phyloP scores from a whole-genome alignment of 257 asterid genomes.

The Ajuga chamaepitys region DNA sequence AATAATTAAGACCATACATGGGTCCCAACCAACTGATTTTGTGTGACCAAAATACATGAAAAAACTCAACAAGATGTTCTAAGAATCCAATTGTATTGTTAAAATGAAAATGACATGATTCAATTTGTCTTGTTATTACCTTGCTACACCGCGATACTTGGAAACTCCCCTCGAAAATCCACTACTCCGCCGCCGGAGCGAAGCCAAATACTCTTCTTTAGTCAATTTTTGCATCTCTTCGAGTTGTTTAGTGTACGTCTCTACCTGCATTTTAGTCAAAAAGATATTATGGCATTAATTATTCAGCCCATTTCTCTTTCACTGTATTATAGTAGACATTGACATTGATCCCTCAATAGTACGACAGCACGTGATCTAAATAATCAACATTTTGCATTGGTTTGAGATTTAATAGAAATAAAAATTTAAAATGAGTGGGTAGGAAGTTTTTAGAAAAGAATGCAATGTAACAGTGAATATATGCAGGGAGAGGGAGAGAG shows the following conservation, averaged over 20 bases:
- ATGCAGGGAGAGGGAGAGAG: neutral
- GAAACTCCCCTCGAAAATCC: conserved; percentile 86
- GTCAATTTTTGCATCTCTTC: conserved; percentile 56
- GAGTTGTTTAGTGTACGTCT: conserved; percentile 37
- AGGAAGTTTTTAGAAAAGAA: neutral
- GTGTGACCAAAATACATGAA: conserved; percentile 9
- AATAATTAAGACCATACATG: conserved; percentile 12
- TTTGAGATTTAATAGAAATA: too few relatives aligned
- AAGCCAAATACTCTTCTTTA: conserved; percentile 64
- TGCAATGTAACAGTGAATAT: neutral
- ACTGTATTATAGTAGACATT: neutral
- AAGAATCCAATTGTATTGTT: conserved; percentile 14
- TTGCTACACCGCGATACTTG: conserved; percentile 77
- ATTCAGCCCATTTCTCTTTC: neutral
- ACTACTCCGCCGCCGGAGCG: conserved; percentile 59
- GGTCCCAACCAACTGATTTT: conserved; percentile 17
- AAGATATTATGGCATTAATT: neutral
- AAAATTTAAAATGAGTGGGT: neutral
- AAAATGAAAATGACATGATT: conserved; percentile 8
- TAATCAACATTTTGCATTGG: too few relatives aligned
- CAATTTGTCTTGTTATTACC: conserved; percentile 27
- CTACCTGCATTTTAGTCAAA: conserved; percentile 36
- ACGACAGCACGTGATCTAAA: neutral
- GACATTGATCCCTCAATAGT: neutral
- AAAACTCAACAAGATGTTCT: neutral